A percentile compares a stretch with the other conserved stretches of the same genome.
These are phyloP conservation scores for Beauveria pseudobassiana DNA, from an alignment of 2,329 filamentous ascomycete genomes.

Conservation along the genomic window DNA sequence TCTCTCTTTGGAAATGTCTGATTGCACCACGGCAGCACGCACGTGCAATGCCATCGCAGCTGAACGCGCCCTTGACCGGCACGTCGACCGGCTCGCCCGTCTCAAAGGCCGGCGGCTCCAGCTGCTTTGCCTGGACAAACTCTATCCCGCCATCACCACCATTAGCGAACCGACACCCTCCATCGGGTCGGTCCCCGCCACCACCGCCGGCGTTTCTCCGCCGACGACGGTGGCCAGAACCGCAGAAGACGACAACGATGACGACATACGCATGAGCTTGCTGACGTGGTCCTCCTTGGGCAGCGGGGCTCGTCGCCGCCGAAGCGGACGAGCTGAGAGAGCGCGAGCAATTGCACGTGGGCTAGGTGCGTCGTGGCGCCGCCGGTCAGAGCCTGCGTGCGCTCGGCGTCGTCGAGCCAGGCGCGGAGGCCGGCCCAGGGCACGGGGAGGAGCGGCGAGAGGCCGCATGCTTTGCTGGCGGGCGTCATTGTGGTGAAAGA, in stretches of 20 bases:
- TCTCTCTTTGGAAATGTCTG: conserved; percentile 17
- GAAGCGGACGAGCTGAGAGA: conserved; percentile 32
- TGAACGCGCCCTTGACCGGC: conserved; percentile 18
- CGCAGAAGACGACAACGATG: neutral
- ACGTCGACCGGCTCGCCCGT: conserved; percentile 15
- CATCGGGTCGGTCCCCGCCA: neutral
- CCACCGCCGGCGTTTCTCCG: no score
- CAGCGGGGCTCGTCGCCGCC: conserved; percentile 20
- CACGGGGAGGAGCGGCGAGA: conserved; percentile 14
- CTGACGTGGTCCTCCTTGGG: conserved; percentile 23
- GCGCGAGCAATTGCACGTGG: conserved; percentile 29
- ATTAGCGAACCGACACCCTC: neutral
- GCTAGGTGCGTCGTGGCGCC: conserved; percentile 15
- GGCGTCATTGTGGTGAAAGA: neutral
- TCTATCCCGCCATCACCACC: conserved; percentile 10
- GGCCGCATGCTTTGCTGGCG: neutral
- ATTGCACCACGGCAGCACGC: conserved; percentile 16
- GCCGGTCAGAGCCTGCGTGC: conserved; percentile 23
- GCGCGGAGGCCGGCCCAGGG: conserved; percentile 29
- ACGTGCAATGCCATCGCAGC: conserved; percentile 19
- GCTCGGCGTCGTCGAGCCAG: conserved; percentile 35
- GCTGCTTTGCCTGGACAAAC: conserved; percentile 12
- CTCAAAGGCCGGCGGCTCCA: conserved; percentile 12
- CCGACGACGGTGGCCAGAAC: neutral
- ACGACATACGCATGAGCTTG: conserved; percentile 20